Base-by-base conservation (phyloP, 331 rosid genomes). In the Cucumis variabilis region DNA sequence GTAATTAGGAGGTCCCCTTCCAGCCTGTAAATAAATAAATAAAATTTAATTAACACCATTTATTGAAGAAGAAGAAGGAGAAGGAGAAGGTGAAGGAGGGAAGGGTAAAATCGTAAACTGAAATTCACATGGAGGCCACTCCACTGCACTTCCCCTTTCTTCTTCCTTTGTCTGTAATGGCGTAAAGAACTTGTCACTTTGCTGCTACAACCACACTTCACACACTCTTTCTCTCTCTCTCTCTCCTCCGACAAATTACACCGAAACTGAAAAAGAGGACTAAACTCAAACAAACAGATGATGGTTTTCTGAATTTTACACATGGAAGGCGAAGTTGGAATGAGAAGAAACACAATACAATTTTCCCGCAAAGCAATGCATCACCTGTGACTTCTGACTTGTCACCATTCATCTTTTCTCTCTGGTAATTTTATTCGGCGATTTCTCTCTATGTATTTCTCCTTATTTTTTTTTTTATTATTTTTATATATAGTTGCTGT, bases 341-440 rank as follows among this genome's bases (percentile, higher is more conserved):
- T 80, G 66, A 80, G 85, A 80, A 55, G 69, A 62, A 62, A 30
- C 71, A 23, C 85, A 41, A 21, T 33, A 7, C 48, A 20, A 33
- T 82, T 82, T 82, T 82, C 28, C 85, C 73, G 85, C 85, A 82
- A 82, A 82, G 85, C 85, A 60, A 82, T 82, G 85, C 72, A 20
- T 63, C 11, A 74, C 81, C 55, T 44, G 55, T 74, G 81, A 44
- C 28, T 28, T 74, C 5, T 73, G 28, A 20, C 5, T 73, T 73
- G 16, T 60, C 41, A 77, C 83, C 83, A 17, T 50, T 50, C 83
- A 3, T 76, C 23, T 25, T 8, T 44, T 78, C 83, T 55, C 37
- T 81, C 70, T 14, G 51, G 85, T 62, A 82, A 82, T 33, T n/a
- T n/a, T 79, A 16, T 33, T 55, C 60, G 16, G 16, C 24, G 0